These are phyloP conservation scores for Coemansia sp. DNA, from an alignment of 192 early-diverging fungal genomes.

Conservation along the genomic window DNA sequence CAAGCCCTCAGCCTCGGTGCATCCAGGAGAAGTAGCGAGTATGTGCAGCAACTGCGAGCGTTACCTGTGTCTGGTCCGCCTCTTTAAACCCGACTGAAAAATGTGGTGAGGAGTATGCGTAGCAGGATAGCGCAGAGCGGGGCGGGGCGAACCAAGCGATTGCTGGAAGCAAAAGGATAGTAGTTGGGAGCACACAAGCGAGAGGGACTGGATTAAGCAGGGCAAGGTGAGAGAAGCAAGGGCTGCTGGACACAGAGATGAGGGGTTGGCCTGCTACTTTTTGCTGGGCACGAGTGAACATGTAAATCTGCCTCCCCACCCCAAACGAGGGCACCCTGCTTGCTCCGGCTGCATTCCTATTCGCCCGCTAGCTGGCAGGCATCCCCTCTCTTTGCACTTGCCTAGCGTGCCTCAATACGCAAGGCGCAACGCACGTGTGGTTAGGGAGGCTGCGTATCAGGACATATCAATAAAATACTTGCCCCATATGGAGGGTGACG, in stretches of 20 bases:
- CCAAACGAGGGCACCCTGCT: not conserved
- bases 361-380: not conserved
- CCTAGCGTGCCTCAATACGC: constrained; percentile 5
- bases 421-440: constrained; percentile 16
- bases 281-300: constrained; percentile 1
- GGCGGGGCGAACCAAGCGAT: not conserved
- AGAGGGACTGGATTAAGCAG: not conserved
- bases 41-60: constrained; percentile 11
- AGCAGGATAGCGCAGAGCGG: constrained; percentile 1
- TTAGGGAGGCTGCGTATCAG: not conserved
- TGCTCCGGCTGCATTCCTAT: not conserved
- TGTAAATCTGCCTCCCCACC: constrained; percentile 6
- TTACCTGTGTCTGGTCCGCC: constrained; percentile 31
- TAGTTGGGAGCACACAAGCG: not conserved
- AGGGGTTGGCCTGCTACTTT: not conserved
- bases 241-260: not conserved
- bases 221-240: not conserved
- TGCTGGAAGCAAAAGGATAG: not conserved
- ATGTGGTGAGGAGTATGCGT: constrained; percentile 3
- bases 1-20: not conserved
- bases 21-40: constrained; percentile 10
- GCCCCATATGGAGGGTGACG: not conserved
- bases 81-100: constrained; percentile 2
- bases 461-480: not conserved
- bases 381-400: not conserved